Evolutionary conservation across 2,329 filamentous ascomycete genomes (phyloP).

Genomic region (Penicillium sp.): DNA sequence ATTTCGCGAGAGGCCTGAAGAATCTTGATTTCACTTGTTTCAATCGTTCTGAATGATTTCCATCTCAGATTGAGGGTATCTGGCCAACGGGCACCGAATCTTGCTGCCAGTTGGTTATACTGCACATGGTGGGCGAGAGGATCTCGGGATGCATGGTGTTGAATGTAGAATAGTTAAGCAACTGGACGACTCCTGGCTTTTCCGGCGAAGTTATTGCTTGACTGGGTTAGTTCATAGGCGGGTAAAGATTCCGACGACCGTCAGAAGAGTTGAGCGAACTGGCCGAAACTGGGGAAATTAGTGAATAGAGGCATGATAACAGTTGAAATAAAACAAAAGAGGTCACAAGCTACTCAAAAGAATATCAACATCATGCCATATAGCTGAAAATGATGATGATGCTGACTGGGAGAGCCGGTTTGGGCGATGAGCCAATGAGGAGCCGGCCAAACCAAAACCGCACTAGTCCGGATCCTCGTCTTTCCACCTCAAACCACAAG

Average conservation of each 20-base stretch:
- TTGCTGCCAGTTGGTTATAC: not conserved
- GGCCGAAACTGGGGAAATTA: not conserved
- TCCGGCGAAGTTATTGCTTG: not conserved
- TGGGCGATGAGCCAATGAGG: conserved; percentile 33
- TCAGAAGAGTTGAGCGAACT: not conserved
- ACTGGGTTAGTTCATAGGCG: not conserved
- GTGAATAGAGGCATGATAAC: not conserved
- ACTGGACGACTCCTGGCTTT: not conserved
- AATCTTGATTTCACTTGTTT: conserved; percentile 14
- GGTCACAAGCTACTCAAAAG: not conserved
- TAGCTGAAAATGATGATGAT: conserved; percentile 20
- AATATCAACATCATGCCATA: conserved; percentile 5
- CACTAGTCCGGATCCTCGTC: conserved; percentile 38
- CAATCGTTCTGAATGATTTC: not conserved
- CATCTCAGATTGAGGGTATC: not conserved
- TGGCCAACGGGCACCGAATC: not conserved
- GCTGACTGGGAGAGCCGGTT: conserved; percentile 19
- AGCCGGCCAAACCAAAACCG: conserved; percentile 32
- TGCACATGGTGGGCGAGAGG: not conserved
- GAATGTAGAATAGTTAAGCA: conserved; percentile 1
- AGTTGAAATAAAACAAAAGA: not conserved
- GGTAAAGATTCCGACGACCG: conserved; percentile 2
- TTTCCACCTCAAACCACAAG: conserved; percentile 42
- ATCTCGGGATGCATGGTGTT: not conserved
- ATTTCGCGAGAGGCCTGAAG: conserved; percentile 10